phyloP scores from a whole-genome alignment of 495 filamentous ascomycete genomes.

The Penicillium robsamsonii region DNA sequence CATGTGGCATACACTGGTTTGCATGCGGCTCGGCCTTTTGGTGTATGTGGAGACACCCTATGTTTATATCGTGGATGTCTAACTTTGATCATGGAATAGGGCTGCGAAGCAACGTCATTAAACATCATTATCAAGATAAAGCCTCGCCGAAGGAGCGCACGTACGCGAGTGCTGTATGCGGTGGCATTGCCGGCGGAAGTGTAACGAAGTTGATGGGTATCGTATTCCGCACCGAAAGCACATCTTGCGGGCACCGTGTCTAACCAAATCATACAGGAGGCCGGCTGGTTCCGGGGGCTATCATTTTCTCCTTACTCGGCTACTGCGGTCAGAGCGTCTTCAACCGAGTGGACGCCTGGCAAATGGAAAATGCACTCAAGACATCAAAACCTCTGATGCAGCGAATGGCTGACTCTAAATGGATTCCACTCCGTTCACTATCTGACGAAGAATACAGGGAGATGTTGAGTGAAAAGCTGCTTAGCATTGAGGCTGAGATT shows the following conservation, averaged over 20 bases:
- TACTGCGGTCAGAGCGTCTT: slow-evolving; percentile 58
- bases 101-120: slow-evolving; percentile 42
- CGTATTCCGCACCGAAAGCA: slow-evolving; percentile 17
- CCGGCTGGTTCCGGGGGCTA: slow-evolving; percentile 55
- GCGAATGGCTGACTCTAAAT: slow-evolving; percentile 63
- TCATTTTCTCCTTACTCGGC: slow-evolving; percentile 64
- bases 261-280: slow-evolving; percentile 34
- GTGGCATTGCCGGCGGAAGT: slow-evolving; percentile 63
- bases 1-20: slow-evolving; percentile 77
- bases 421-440: slow-evolving; percentile 75
- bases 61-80: slow-evolving; percentile 9
- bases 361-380: slow-evolving; percentile 35
- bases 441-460: slow-evolving; percentile 76
- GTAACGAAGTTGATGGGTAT: slow-evolving; percentile 64
- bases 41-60: slow-evolving; percentile 50
- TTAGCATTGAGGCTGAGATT: slow-evolving; percentile 80
- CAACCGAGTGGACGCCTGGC: slow-evolving; percentile 52
- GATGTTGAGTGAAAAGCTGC: slow-evolving; percentile 72
- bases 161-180: slow-evolving; percentile 64
- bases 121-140: slow-evolving; percentile 47
- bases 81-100: slow-evolving; percentile 24
- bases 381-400: slow-evolving; percentile 44
- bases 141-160: slow-evolving; percentile 52
- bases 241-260: neutral
- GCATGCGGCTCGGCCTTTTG: slow-evolving; percentile 72